Conservation (phyloP, 2,329 filamentous ascomycete genomes). For the Pestalotiopsis fici region DNA sequence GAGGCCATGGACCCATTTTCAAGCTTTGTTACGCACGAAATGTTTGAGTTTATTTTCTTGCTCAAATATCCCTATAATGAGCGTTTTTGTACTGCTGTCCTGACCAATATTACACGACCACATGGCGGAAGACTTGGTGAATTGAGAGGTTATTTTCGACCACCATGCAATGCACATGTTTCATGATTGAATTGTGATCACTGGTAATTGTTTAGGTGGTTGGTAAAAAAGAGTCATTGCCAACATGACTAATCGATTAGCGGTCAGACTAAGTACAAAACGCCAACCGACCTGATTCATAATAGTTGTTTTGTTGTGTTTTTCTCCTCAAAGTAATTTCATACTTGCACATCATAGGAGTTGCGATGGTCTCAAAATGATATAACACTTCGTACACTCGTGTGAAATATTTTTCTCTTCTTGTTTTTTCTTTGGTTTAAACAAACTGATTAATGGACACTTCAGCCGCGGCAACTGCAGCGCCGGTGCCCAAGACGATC, state of each 20-base stretch:
- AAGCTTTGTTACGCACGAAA: too few species aligned
- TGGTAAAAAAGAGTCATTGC: background rate
- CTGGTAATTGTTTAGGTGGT: background rate
- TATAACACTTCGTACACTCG: background rate
- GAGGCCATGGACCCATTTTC: too few species aligned
- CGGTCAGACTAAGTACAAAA: background rate
- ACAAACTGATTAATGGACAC: constrained; percentile 18
- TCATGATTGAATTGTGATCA: background rate
- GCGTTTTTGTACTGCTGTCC: too few species aligned
- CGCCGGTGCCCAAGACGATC: constrained; percentile 50
- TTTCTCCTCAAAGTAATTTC: background rate
- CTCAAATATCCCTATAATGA: too few species aligned
- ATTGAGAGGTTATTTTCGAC: too few species aligned
- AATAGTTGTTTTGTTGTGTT: background rate
- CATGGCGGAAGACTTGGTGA: too few species aligned
- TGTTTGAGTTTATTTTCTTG: too few species aligned
- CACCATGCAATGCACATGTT: background rate
- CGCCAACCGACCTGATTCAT: background rate
- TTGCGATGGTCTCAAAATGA: background rate
- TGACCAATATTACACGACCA: too few species aligned
- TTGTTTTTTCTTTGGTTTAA: background rate
- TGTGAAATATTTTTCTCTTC: background rate
- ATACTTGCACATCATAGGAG: background rate
- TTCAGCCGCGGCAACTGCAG: constrained; percentile 48
- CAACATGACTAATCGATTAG: background rate